Evolutionary conservation across 345 rosid genomes (phyloP), one percentile per base, ranked within the genome.

Genomic region (Linum lewisii): DNA sequence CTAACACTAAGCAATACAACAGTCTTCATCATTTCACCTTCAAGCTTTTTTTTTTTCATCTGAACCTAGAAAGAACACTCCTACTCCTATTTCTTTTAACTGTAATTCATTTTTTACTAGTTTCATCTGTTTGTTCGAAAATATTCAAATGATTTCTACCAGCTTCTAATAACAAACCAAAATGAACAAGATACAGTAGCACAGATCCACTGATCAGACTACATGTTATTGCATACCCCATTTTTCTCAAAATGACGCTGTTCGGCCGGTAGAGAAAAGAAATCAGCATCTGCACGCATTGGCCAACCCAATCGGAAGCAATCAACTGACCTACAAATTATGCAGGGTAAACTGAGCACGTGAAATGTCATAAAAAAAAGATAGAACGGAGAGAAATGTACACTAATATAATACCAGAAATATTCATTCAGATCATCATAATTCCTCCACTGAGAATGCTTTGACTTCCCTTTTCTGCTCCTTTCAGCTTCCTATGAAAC

Each of bases 271-370:
- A 67, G 52, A 38, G 69, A 63, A 75, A 94, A 94, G 81, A 94
- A 94, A 77, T 87, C 97, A 67, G 96, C 97, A 84, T 79, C 95
- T 24, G 79, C 82, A 58, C 96, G 93, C 99, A 94, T 90, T 44
- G 99, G 99, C 99, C 99, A 94, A 58, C 99, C 95, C 70, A 94
- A 66, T 29, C 95, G 90, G 69, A 94, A 94, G 77, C 99, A 94
- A 76, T 87, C 95, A 65, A 79, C 86, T 5, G 95, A 94, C 99
- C 99, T 94, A 66, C 54, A 79, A 65, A 64, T 63, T 61, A 51
- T 63, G 58, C 25, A 56, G 54, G 24, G 56, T 57, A 67, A 58
- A 60, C 53, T 58, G 34, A 61, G 69, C 26, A 21, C 26, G 9
- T 42, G 47, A 42, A 42, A 42, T 11, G 9, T 42, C 15, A 42